phyloP scores from a whole-genome alignment of 2,329 filamentous ascomycete genomes.

The Balansia obtecta region DNA sequence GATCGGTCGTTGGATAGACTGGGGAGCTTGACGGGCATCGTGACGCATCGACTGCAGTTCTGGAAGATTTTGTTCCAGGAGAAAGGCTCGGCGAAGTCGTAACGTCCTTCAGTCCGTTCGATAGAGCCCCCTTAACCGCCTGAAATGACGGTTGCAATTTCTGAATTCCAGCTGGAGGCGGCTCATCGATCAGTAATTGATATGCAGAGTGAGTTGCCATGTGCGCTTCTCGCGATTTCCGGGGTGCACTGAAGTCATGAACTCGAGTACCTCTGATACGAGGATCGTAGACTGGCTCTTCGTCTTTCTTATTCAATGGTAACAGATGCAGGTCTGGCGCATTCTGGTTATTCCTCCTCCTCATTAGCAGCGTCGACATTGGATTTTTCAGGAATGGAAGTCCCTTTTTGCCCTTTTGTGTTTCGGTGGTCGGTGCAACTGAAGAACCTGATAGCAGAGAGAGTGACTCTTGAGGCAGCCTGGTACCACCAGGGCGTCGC shows the following conservation, averaged over 20 bases:
- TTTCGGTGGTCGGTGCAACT: slow-evolving; percentile 21
- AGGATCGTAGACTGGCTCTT: slow-evolving; percentile 45
- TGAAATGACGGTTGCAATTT: slow-evolving; percentile 11
- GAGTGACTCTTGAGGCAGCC: slow-evolving; percentile 26
- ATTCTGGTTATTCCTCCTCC: slow-evolving; percentile 41
- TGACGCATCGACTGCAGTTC: neutral
- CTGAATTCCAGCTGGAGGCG: neutral
- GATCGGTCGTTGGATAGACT: neutral
- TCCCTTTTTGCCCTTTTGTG: slow-evolving; percentile 37
- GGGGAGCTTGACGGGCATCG: neutral
- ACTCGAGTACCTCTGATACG: slow-evolving; percentile 51
- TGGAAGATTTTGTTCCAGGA: neutral
- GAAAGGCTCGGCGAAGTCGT: neutral
- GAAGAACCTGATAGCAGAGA: slow-evolving; percentile 13
- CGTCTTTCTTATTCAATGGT: slow-evolving; percentile 24
- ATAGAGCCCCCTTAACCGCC: neutral
- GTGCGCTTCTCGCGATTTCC: slow-evolving; percentile 16
- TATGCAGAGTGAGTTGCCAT: neutral
- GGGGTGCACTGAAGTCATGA: slow-evolving; percentile 53
- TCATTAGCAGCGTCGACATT: slow-evolving; percentile 45
- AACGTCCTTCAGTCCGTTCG: neutral
- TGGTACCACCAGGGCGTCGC: slow-evolving; percentile 30
- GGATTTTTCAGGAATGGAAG: slow-evolving; percentile 47
- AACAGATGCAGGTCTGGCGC: slow-evolving; percentile 29
- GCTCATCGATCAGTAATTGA: neutral